Percentiles rank a stretch among this genome's conserved stretches.
Conservation (phyloP, 1,139 yeast genomes). For the Candida gigantensis region DNA sequence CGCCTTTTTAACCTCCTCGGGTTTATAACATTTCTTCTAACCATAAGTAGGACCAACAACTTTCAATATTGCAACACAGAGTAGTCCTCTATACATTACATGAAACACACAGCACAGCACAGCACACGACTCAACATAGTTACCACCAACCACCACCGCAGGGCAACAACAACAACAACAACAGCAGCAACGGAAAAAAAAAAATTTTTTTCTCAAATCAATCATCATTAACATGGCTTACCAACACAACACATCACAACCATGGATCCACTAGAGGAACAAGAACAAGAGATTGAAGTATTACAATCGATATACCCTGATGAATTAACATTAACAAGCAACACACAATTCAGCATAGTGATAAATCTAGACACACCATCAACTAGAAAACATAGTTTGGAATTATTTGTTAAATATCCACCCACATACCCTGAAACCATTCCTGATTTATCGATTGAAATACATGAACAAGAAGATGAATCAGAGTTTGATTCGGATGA, state of each 20-base stretch:
- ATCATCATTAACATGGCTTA: background rate
- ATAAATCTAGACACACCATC: slow-evolving; percentile 60
- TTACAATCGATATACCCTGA: slow-evolving; percentile 91
- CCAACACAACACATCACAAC: no score
- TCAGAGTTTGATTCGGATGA: slow-evolving; percentile 33
- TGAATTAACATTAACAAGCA: slow-evolving; percentile 55
- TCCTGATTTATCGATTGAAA: slow-evolving; percentile 52
- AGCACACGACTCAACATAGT: no score
- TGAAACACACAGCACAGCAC: no score
- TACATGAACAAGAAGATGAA: slow-evolving; percentile 34
- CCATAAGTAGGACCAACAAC: no score
- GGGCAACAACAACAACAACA: no score
- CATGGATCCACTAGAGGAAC: slow-evolving; percentile 78
- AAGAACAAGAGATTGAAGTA: slow-evolving; percentile 76
- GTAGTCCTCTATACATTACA: no score
- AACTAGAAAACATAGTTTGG: slow-evolving; percentile 52
- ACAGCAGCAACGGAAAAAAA: background rate
- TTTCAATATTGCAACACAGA: no score
- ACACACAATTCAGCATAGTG: slow-evolving; percentile 48
- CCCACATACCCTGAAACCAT: slow-evolving; percentile 68
- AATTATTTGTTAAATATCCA: slow-evolving; percentile 65
- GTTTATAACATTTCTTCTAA: no score
- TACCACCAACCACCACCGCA: no score
- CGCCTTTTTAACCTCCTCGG: no score
- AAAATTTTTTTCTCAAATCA: background rate